Evolutionary conservation across 2,329 filamentous ascomycete genomes (phyloP), one percentile per base, ranked within the genome.

Genomic region (Pseudocercospora vitis): DNA sequence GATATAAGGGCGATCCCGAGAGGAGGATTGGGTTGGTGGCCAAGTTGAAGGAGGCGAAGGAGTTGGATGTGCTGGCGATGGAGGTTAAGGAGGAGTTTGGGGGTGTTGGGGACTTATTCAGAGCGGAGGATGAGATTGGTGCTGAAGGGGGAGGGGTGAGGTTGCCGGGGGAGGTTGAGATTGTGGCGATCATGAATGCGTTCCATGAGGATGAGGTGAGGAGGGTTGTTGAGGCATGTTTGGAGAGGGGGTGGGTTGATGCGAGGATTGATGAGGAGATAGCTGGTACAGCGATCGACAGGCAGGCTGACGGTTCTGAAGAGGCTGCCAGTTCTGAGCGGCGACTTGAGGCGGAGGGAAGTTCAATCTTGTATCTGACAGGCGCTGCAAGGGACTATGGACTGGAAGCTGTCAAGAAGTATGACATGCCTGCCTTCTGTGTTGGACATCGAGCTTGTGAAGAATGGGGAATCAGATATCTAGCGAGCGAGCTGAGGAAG

Each of bases 131-230:
- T 33, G 40, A 18, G 5, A 45, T 4, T 45, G 40, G 26, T 14
- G 39, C n/a, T 24, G 18, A 2, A 24, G 39, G n/a, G 23, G 39
- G 39, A 42, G 31, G 31, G 12, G 9, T 32, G 2, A 32, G 4
- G 31, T 26, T 12, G 32, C 33, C 5, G 42, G 55, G 2, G 29
- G 35, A 19, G 21, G 31, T 55, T 6, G 28, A 44, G 5, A 48
- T 50, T 31, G 46, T 66, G 4, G 72, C 72, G 3, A 71, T 73
- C 28, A 74, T 74, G 71, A 74, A 73, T 47, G 72, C 71, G 0
- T 74, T 74, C 46, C 64, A 69, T 40, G 61, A 67, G 5, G 67
- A 70, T 3, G 70, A 72, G 48, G 67, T 74, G 1, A 50, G 65
- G 31, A 61, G 71, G 4, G 70, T 73, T 4, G 9, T 72, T 1